Conservation (phyloP, 2,329 filamentous ascomycete species). For the Blumeria graminis region DNA sequence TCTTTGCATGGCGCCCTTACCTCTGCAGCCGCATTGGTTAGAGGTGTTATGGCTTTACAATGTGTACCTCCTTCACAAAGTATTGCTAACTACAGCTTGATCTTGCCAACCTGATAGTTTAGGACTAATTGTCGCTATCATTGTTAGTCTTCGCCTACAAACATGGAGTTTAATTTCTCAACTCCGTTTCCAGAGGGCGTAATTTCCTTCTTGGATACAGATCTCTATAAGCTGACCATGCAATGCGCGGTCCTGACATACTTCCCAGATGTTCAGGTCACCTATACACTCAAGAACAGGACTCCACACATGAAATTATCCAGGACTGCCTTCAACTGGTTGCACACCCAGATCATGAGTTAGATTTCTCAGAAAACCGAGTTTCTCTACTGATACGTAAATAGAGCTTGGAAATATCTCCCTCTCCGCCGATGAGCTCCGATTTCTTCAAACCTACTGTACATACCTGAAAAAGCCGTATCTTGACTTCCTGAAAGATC, state of each 20-base stretch:
- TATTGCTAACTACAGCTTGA: too few relatives aligned
- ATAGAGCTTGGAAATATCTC: constrained; percentile 61
- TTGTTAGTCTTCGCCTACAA: neutral
- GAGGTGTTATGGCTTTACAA: too few relatives aligned
- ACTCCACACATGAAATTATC: constrained; percentile 85
- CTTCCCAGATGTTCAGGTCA: constrained; percentile 61
- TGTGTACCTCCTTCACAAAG: too few relatives aligned
- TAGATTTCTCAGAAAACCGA: constrained; percentile 13
- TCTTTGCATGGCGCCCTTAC: too few relatives aligned
- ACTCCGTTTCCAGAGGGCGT: constrained; percentile 26
- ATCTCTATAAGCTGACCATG: constrained; percentile 87
- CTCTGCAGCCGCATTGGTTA: too few relatives aligned
- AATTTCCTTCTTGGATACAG: constrained; percentile 61
- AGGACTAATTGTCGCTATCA: too few relatives aligned
- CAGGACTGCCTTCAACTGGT: constrained; percentile 61
- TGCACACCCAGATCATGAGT: constrained; percentile 64
- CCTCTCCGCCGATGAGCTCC: constrained; percentile 54
- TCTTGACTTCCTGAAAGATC: constrained; percentile 56
- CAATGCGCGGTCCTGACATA: constrained; percentile 90
- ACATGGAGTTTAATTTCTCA: neutral
- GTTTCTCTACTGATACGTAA: constrained; percentile 9
- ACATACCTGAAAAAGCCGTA: constrained; percentile 58
- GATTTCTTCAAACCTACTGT: constrained; percentile 56
- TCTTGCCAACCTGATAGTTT: too few relatives aligned
- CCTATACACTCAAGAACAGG: constrained; percentile 85